Evolutionary conservation across 208 protist species (phyloP), one percentile per base, ranked within the genome.

Genomic region (Leishmania turanica): DNA sequence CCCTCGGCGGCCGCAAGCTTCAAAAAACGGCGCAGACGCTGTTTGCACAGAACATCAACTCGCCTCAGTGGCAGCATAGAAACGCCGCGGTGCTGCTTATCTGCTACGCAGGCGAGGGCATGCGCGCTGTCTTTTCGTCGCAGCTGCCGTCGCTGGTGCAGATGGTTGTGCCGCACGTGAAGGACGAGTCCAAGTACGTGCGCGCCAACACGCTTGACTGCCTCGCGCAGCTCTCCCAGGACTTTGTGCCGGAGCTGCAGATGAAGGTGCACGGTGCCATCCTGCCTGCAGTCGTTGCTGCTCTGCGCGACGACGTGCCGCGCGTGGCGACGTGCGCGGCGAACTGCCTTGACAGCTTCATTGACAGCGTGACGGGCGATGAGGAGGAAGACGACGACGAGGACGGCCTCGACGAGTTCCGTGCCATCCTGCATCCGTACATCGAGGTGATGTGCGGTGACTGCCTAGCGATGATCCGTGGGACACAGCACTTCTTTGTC

Each of bases 111-210:
- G 79, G 84, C 31, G 92, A 96, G 70, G 95, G 95, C 34, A 94
- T 96, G 87, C 69, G 68, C 37, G 54, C 85, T 6, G 87, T 93
- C 47, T 92, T 97, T 70, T 60, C 87, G 71, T 88, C 94, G 77
- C 86, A 94, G 77, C 72, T 96, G 66, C 70, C 77, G 13, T 80
- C 80, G 31, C 84, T 98, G 74, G 84, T 97, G 69, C 49, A 84
- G 17, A 79, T 83, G 60, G 81, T 96, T 21, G 53, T 96, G 27
- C 81, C 87, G 45, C 82, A 85, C 60, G 73, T 95, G 13, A 81
- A 78, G 40, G 93, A 96, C 78, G 91, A 93, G 68, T 83, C 87
- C 75, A 96, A 96, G 82, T 95, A 94, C 77, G 95, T 98, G 34
- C 93, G 95, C 31, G 82, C 87, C 31, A 91, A 79, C 70, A 88